These are phyloP conservation scores for Sphagnum tenellum DNA, from an alignment of 225 moss, liverwort and hornwort species.

Conservation along the genomic window DNA sequence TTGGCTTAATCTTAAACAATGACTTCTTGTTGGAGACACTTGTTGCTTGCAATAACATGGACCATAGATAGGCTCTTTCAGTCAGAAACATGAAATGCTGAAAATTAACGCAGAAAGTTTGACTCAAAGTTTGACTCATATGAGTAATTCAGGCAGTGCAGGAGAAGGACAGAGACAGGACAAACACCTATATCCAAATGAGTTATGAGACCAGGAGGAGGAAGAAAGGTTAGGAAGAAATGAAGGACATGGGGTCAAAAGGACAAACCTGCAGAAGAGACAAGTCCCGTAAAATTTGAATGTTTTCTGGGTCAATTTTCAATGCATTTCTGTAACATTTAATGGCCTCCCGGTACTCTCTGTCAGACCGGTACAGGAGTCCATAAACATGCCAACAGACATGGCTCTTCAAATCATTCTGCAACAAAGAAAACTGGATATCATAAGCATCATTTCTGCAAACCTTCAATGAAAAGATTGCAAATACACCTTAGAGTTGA, in stretches of 20 bases:
- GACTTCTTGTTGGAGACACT: too few species aligned
- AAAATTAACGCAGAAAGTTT: not conserved
- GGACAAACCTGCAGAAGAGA: constrained; percentile 65
- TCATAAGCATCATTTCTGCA: too few species aligned
- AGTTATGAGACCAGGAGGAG: too few species aligned
- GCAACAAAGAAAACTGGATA: constrained; percentile 5
- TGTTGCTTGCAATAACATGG: not conserved
- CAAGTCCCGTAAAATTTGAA: constrained; percentile 91
- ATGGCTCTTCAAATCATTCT: constrained; percentile 96
- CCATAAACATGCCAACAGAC: constrained; percentile 99
- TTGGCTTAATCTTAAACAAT: too few species aligned
- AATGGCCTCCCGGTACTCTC: constrained; percentile 96
- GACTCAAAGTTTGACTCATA: too few species aligned
- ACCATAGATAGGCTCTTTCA: not conserved
- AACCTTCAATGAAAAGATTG: not conserved
- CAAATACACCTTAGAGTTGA: not conserved
- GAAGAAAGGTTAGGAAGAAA: too few species aligned
- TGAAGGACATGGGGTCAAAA: not conserved
- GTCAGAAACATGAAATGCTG: not conserved
- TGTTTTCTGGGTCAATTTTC: constrained; percentile 87
- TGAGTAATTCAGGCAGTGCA: constrained; percentile 5
- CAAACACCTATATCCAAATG: not conserved
- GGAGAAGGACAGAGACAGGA: constrained; percentile 8
- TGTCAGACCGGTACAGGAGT: constrained; percentile 88
- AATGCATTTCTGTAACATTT: constrained; percentile 92